Evolutionary conservation across 768 basidiomycete genomes (phyloP), one percentile per base, ranked within the genome.

Genomic region (Glaciozyma antarctica): DNA sequence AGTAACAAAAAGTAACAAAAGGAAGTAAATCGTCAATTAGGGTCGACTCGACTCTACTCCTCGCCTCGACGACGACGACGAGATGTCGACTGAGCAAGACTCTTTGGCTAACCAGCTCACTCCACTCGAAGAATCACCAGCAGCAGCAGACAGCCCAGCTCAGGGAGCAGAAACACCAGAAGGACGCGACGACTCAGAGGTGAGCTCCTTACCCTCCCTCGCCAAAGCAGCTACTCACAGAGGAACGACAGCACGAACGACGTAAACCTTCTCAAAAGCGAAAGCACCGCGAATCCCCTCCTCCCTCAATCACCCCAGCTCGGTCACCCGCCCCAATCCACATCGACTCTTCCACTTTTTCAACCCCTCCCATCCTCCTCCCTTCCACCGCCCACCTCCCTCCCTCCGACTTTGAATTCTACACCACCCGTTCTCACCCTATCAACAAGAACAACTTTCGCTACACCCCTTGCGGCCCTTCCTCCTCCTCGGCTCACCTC

Each of bases 391-490:
- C 57, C 38, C 22, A 26, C 57, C 57, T 58, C 24, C 57, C 57
- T 19, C 30, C 30, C 22, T 56, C 53, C 26, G 3, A 45, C 3
- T 64, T 64, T 52, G 58, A 69, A 26, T 76, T 75, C 72, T 74
- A 48, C 65, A 60, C 70, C 24, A 58, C 70, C 22, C 67, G 68
- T 24, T 72, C 72, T 34, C 71, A 74, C 48, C 76, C 76, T 17
- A 68, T 67, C 64, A 75, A 75, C 68, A 69, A 73, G 43, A 52
- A 68, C 30, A 62, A 63, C 38, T 77, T 67, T 61, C 75, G 76
- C 38, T 77, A 77, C 72, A 69, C 68, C 6, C 71, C 75, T 13
- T 56, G 84, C 88, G 69, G 81, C 83, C 28, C 82, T 81, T 69
- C 72, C 0, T 81, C 81, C 63, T 58, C 63, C 0, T 32, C 58